A percentile compares a stretch with the other conserved stretches of the same genome.
Evolutionary conservation across 192 early-diverging fungal genomes (phyloP).

Genomic region (Powellomyces hirtus): DNA sequence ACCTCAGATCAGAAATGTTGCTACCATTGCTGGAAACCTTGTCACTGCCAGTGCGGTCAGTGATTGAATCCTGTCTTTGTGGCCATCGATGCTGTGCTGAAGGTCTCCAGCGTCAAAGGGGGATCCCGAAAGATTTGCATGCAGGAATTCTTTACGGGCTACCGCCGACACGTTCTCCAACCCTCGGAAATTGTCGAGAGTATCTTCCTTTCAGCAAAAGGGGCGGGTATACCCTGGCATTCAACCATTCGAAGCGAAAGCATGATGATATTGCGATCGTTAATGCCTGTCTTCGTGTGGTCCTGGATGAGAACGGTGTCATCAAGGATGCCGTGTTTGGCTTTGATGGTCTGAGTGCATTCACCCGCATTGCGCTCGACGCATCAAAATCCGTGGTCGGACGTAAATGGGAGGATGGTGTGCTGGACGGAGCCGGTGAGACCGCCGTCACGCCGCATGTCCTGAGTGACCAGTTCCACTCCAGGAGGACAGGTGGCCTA

Average conservation of each 20-base stretch:
- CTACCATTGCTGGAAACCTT: slow-evolving; percentile 82
- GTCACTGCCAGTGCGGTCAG: slow-evolving; percentile 87
- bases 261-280: slow-evolving; percentile 90
- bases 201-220: slow-evolving; percentile 53
- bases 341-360: slow-evolving; percentile 77
- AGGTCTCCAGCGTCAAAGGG: slow-evolving; percentile 21
- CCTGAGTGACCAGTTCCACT: slow-evolving; percentile 26
- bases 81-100: slow-evolving; percentile 39
- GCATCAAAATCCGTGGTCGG: slow-evolving; percentile 48
- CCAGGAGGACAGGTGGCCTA: slow-evolving; percentile 48
- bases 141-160: slow-evolving; percentile 77
- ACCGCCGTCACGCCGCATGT: slow-evolving; percentile 30
- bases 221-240: slow-evolving; percentile 67
- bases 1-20: slow-evolving; percentile 82
- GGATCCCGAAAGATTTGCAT: slow-evolving; percentile 55
- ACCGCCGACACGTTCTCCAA: slow-evolving; percentile 71
- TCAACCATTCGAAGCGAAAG: slow-evolving; percentile 85
- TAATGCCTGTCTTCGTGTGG: slow-evolving; percentile 67
- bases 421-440: slow-evolving; percentile 28
- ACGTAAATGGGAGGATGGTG: slow-evolving; percentile 51
- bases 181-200: slow-evolving; percentile 58
- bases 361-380: slow-evolving; percentile 53
- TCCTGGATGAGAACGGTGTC: slow-evolving; percentile 41
- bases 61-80: slow-evolving; percentile 85
- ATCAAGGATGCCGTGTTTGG: slow-evolving; percentile 63